These are phyloP conservation scores for Nasturtium officinale DNA, from an alignment of 345 rosid genomes.

Conservation along the genomic window DNA sequence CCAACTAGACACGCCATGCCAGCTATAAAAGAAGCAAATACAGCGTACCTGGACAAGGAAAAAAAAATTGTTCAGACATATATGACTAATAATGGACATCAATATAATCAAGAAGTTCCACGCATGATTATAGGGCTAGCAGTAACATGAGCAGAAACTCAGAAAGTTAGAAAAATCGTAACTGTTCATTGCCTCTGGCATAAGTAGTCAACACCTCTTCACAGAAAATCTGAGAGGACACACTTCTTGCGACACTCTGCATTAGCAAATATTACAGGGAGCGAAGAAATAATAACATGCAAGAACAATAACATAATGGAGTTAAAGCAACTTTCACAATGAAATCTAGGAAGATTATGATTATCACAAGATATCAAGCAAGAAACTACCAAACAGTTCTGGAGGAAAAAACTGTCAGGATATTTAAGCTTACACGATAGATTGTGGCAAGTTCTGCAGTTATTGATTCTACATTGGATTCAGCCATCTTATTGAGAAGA, in stretches of 20 bases:
- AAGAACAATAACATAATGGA: background rate
- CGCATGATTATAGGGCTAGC: constrained; percentile 6
- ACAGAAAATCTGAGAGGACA: constrained; percentile 65
- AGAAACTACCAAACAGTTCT: constrained; percentile 6
- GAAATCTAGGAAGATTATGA: background rate
- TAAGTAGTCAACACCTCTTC: constrained; percentile 82
- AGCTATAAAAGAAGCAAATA: constrained; percentile 89
- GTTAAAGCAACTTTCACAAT: background rate
- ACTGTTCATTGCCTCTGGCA: constrained; percentile 92
- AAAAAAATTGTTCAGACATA: background rate
- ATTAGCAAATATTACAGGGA: constrained; percentile 27
- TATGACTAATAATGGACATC: background rate
- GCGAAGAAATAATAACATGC: background rate
- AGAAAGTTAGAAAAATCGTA: constrained; percentile 39
- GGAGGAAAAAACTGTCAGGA: constrained; percentile 18
- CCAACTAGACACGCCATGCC: constrained; percentile 90
- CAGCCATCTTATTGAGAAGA: constrained; percentile 81
- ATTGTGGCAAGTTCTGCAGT: constrained; percentile 74
- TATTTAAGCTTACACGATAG: constrained; percentile 55
- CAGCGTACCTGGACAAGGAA: constrained; percentile 65
- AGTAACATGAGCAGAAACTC: constrained; percentile 10
- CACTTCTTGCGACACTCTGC: constrained; percentile 71
- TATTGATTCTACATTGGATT: constrained; percentile 84
- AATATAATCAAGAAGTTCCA: constrained; percentile 3
- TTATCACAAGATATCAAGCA: background rate